Conservation (phyloP, 495 filamentous ascomycete species). For the Penicillium robsamsonii region DNA sequence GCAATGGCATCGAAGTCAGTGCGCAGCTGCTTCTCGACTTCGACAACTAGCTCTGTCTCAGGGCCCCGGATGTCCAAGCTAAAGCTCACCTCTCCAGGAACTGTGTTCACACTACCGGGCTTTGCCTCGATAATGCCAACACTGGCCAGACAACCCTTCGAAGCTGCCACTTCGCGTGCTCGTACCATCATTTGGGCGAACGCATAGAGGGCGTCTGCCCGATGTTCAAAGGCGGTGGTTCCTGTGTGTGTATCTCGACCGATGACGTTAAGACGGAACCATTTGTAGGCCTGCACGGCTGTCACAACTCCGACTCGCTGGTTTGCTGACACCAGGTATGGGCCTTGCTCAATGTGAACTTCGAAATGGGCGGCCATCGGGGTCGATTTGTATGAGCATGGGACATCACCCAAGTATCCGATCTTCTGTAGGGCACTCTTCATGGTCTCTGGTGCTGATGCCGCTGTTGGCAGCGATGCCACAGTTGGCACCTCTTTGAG, state of each 20-base stretch:
- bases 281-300: conserved; percentile 65
- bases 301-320: conserved; percentile 69
- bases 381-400: conserved; percentile 56
- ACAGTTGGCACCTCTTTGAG: conserved; percentile 53
- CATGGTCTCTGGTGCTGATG: conserved; percentile 59
- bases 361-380: conserved; percentile 83
- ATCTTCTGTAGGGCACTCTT: conserved; percentile 67
- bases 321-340: conserved; percentile 59
- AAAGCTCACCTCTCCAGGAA: conserved; percentile 67
- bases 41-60: conserved; percentile 53
- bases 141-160: conserved; percentile 57
- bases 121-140: conserved; percentile 68
- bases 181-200: conserved; percentile 68
- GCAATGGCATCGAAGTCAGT: conserved; percentile 58
- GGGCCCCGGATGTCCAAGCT: conserved; percentile 69
- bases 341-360: conserved; percentile 80
- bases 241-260: conserved; percentile 74
- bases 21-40: conserved; percentile 54
- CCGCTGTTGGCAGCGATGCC: conserved; percentile 42
- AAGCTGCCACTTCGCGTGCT: conserved; percentile 59
- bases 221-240: conserved; percentile 63
- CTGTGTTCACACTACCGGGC: conserved; percentile 72
- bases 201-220: conserved; percentile 63
- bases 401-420: conserved; percentile 61
- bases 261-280: conserved; percentile 65